Evolutionary conservation across 2,329 filamentous ascomycete genomes (phyloP), one percentile per base, ranked within the genome.

Genomic region (Raffaelea arxii): DNA sequence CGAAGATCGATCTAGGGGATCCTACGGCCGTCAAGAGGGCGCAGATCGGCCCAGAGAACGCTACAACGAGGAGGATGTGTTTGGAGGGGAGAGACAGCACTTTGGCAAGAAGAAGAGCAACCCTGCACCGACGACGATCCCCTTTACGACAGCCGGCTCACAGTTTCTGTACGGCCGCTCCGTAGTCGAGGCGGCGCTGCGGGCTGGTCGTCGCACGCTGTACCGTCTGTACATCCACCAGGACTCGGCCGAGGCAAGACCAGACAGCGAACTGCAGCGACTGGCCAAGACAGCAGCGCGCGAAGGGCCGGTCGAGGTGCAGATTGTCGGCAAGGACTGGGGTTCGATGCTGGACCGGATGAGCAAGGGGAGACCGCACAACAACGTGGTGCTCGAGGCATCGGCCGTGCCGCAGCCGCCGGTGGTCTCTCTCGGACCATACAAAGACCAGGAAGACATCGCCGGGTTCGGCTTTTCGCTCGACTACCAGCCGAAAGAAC

Each of bases 141-240:
- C 65, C 41, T 79, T 91, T 59, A 88, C 86, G 0, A 94, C 88
- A 1, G 84, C 91, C 0, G 86, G 87, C 5, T 95, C 90, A 0
- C 84, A 95, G 51, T 97, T 96, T 56, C 70, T 98, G 2, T 97
- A 94, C 59, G 92, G 92, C 6, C 78, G 77, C 39, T 86, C 84
- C 2, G 80, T 86, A 2, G 87, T 97, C 21, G 74, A 84, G 51
- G 85, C 90, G 19, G 90, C 89, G 0, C 68, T 98, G 19, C 79
- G 74, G 53, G 61, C 66, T 41, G 70, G 70, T 11, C 74, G 79
- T 27, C 80, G 92, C 48, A 80, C 86, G 57, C 65, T 94, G 3
- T 94, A 96, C 68, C 85, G 81, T 46, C 74, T 98, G 4, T 95
- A 97, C 61, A 69, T 95, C 11, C 83, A 84, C 58, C 52, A 25